Evolutionary conservation across 2,329 filamentous ascomycete species (phyloP).

Genomic region (Achaetomium macrosporum): DNA sequence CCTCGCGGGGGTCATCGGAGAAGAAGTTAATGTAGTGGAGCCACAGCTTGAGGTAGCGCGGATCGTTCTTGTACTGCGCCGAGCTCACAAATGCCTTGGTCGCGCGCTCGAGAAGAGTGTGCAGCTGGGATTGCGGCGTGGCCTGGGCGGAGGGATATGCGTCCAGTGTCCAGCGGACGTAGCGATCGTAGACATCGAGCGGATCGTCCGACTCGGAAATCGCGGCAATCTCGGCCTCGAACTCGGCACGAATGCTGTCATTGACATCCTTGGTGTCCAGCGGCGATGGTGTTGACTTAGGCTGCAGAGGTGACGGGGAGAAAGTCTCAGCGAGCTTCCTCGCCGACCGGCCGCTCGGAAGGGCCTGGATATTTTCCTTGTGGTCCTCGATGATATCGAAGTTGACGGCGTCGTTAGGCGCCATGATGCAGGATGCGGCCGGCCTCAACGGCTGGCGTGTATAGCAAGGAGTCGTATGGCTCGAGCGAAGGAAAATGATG

Average conservation of each 20-base stretch:
- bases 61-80: slow-evolving; percentile 88
- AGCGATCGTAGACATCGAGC: slow-evolving; percentile 90
- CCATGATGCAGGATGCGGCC: slow-evolving; percentile 37
- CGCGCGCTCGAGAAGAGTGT: slow-evolving; percentile 82
- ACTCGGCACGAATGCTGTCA: slow-evolving; percentile 73
- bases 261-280: slow-evolving; percentile 68
- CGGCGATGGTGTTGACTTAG: slow-evolving; percentile 58
- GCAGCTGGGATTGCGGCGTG: slow-evolving; percentile 83
- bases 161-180: slow-evolving; percentile 94
- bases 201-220: slow-evolving; percentile 90
- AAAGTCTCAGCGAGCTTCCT: slow-evolving; percentile 80
- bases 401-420: slow-evolving; percentile 53
- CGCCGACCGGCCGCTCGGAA: slow-evolving; percentile 82
- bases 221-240: slow-evolving; percentile 72
- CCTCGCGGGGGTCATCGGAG: slow-evolving; percentile 86
- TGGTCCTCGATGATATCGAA: slow-evolving; percentile 95
- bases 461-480: neutral
- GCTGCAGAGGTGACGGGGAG: slow-evolving; percentile 58
- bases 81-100: slow-evolving; percentile 86
- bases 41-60: slow-evolving; percentile 89
- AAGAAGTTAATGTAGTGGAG: slow-evolving; percentile 90
- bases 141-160: slow-evolving; percentile 92
- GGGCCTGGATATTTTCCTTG: slow-evolving; percentile 95
- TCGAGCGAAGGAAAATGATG: neutral
- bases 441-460: neutral